Base-by-base conservation (phyloP, 352 stramenopile genomes). In the Globisporangium mamillatum region DNA sequence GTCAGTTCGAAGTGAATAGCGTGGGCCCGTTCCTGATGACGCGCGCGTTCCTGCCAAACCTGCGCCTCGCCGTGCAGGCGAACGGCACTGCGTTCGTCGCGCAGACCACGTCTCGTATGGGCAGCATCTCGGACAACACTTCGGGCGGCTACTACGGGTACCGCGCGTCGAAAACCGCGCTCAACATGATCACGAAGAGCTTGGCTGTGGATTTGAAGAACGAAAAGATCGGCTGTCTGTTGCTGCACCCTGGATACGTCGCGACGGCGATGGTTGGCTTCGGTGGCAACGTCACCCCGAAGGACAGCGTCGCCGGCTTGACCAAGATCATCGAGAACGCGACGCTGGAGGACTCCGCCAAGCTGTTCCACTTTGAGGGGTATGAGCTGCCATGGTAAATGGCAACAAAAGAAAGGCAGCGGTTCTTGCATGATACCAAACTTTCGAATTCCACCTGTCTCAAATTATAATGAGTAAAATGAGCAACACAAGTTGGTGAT, bases 121-220 rank as follows among this genome's bases (percentile, higher is more conserved):
- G 80, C 63, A 86, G 81, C 69, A 84, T 92, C 63, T 41, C 74
- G n/a, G 72, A 82, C 65, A 90, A 89, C 48, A 66, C 57, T 18
- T 85, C 74, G 1, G 88, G 88, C 24, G 81, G 86, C 3, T 72
- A 69, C 46, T 93, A 95, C 67, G 84, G 76, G 53, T 95, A 96
- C 73, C 84, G 87, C 38, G 75, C 89, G 67, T 94, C 84, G 57
- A 94, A 95, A 73, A 72, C 80, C 24, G 86, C 89, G 56, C 77
- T 94, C 46, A 94, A 96, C 76, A 93, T 91, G 73, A 67, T 91
- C 50, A 81, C 69, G 32, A 84, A 88, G 69, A 84, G 75, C 62
- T 63, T 93, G 27, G 59, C 77, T 14, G 22, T 87, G 4, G 85
- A 90, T 53, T 66, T 93, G 36, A 68, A 76, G 52, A 24, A 27